Conservation (phyloP, 2,329 filamentous ascomycete genomes). For the Microascus cirrosus region DNA sequence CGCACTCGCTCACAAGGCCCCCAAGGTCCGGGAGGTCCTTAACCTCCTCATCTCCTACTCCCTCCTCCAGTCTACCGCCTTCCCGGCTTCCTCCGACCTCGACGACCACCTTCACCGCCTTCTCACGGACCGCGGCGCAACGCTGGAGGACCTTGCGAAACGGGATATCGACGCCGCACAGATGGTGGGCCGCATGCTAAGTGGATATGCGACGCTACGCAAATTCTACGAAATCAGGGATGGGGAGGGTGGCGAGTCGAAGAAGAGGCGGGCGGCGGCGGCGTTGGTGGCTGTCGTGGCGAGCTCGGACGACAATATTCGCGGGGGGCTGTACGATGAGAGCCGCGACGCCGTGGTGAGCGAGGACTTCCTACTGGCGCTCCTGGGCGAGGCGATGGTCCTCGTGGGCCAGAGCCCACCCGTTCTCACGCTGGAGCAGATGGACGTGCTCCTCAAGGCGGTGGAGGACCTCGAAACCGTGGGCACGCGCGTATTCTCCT, state of each 20-base stretch:
- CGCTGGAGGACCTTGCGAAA: slow-evolving; percentile 59
- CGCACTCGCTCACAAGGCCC: slow-evolving; percentile 66
- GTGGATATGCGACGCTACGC: slow-evolving; percentile 83
- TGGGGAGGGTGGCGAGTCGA: slow-evolving; percentile 34
- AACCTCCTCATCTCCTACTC: slow-evolving; percentile 82
- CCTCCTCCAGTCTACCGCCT: slow-evolving; percentile 72
- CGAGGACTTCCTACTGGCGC: slow-evolving; percentile 72
- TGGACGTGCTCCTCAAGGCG: slow-evolving; percentile 64
- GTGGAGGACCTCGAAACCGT: slow-evolving; percentile 74
- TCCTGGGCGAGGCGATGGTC: slow-evolving; percentile 74
- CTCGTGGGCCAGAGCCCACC: slow-evolving; percentile 45
- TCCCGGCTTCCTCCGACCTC: slow-evolving; percentile 59
- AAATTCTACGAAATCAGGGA: slow-evolving; percentile 88
- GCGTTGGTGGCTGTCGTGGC: slow-evolving; percentile 75
- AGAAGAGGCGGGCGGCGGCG: slow-evolving; percentile 58
- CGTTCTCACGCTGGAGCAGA: slow-evolving; percentile 52
- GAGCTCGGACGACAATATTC: slow-evolving; percentile 81
- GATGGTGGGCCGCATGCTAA: slow-evolving; percentile 74
- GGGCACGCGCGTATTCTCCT: slow-evolving; percentile 56
- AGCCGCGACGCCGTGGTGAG: slow-evolving; percentile 73
- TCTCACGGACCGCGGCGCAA: slow-evolving; percentile 58
- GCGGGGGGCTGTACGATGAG: slow-evolving; percentile 78
- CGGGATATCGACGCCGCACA: slow-evolving; percentile 73
- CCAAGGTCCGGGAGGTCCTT: slow-evolving; percentile 75
- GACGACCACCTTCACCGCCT: slow-evolving; percentile 62